These are phyloP conservation scores for Sporobolus alterniflorus DNA, from an alignment of 202 grass and related monocot genomes.

Conservation along the genomic window DNA sequence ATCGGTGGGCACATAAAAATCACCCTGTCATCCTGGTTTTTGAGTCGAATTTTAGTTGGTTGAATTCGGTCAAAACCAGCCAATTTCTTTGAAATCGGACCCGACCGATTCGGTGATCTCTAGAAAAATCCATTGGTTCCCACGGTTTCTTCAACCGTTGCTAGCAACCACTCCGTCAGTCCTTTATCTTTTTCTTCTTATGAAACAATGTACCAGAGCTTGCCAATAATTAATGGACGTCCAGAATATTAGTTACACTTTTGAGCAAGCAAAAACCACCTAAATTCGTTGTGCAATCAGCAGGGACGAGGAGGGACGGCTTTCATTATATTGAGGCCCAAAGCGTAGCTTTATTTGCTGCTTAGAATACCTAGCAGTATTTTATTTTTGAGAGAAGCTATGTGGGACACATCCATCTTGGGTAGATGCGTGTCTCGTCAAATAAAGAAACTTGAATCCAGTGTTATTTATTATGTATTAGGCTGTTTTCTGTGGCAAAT, in stretches of 20 bases:
- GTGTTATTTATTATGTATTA: no score
- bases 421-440: conserved; percentile 9
- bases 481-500: no score
- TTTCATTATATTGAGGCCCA: neutral
- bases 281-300: neutral
- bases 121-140: no score
- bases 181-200: neutral
- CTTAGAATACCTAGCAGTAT: neutral
- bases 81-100: no score
- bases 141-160: no score
- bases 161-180: neutral
- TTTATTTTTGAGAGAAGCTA: neutral
- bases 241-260: neutral
- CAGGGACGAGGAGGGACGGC: neutral
- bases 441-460: neutral
- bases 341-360: neutral
- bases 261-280: neutral
- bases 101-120: no score
- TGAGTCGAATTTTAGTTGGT: no score
- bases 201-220: neutral
- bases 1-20: no score
- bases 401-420: neutral
- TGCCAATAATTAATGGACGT: neutral
- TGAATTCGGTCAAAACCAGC: no score
- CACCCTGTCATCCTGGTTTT: no score